A percentile compares a stretch with the other conserved stretches of the same genome.
Evolutionary conservation across 768 basidiomycete species (phyloP).

Genomic region (Calocybe gangraenosa): DNA sequence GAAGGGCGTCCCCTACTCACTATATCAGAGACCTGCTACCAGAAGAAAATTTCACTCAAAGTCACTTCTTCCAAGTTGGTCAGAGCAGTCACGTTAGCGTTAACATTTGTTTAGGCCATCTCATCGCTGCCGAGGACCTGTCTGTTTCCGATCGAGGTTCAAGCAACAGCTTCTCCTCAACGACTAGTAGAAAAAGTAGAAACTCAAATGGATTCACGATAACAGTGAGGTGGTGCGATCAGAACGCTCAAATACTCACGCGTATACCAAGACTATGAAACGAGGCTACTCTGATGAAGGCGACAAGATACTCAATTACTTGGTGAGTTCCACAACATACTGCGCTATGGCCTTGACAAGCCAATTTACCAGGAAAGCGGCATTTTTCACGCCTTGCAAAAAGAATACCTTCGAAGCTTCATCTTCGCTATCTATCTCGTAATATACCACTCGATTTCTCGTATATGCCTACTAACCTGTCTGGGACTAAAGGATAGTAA

Average conservation of each 20-base stretch:
- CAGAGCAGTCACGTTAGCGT: not conserved
- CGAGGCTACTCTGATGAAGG: conserved; percentile 81
- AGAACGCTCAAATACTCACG: conserved; percentile 2
- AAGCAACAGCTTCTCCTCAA: conserved; percentile 33
- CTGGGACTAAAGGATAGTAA: conserved; percentile 58
- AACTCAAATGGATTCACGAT: conserved; percentile 66
- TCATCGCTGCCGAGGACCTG: conserved; percentile 47
- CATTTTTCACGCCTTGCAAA: conserved; percentile 82
- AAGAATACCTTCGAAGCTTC: conserved; percentile 80
- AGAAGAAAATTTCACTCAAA: conserved; percentile 72
- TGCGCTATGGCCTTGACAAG: not conserved
- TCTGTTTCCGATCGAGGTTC: conserved; percentile 25
- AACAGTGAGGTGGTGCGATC: conserved; percentile 35
- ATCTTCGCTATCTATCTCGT: conserved; percentile 86
- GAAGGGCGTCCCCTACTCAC: not conserved
- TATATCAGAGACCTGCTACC: conserved; percentile 63
- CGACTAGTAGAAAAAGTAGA: conserved; percentile 30
- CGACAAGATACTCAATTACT: conserved; percentile 75
- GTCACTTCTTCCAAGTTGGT: conserved; percentile 28
- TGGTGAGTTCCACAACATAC: conserved; percentile 43
- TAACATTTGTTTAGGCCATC: conserved; percentile 37
- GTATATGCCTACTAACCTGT: not conserved
- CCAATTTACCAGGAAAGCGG: conserved; percentile 61
- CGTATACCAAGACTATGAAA: conserved; percentile 45
- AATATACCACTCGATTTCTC: not conserved